Evolutionary conservation across 2,329 filamentous ascomycete genomes (phyloP).

Genomic region (Stachybotrys chartarum): DNA sequence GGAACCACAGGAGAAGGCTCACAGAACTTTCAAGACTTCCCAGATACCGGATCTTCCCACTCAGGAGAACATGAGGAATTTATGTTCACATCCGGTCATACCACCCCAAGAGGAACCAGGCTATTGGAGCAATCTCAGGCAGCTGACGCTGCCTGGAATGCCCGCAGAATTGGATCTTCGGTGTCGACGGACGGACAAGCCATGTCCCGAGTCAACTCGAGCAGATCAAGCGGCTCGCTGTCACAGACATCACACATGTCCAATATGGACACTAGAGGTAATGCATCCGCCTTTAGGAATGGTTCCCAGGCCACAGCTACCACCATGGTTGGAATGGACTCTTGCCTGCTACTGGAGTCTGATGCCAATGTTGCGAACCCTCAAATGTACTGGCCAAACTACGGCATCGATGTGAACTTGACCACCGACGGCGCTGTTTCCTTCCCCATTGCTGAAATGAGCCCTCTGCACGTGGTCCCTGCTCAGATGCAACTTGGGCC

Average conservation of each 20-base stretch:
- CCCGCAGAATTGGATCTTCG: conserved; percentile 22
- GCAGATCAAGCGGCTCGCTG: conserved; percentile 32
- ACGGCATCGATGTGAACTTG: conserved; percentile 38
- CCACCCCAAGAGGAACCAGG: conserved; percentile 41
- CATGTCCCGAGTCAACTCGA: conserved; percentile 32
- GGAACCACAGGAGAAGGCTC: conserved; percentile 49
- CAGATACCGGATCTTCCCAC: conserved; percentile 41
- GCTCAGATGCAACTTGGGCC: conserved; percentile 48
- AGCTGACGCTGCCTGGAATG: conserved; percentile 42
- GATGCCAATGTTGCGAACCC: conserved; percentile 38
- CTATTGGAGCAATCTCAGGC: conserved; percentile 35
- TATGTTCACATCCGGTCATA: conserved; percentile 46
- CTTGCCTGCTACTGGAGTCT: conserved; percentile 43
- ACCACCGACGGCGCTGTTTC: conserved; percentile 32
- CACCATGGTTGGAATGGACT: conserved; percentile 40
- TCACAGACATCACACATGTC: conserved; percentile 44
- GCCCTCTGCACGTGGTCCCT: conserved; percentile 47
- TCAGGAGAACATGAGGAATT: conserved; percentile 49
- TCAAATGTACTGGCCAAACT: conserved; percentile 43
- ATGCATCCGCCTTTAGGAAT: conserved; percentile 35
- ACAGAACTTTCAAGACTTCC: conserved; percentile 52
- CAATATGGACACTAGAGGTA: conserved; percentile 46
- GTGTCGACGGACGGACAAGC: conserved; percentile 24
- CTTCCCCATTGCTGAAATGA: conserved; percentile 34
- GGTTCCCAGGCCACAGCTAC: conserved; percentile 26